Base-by-base conservation (phyloP, 768 basidiomycete genomes). In the Omphalotus guepiniiformis region DNA sequence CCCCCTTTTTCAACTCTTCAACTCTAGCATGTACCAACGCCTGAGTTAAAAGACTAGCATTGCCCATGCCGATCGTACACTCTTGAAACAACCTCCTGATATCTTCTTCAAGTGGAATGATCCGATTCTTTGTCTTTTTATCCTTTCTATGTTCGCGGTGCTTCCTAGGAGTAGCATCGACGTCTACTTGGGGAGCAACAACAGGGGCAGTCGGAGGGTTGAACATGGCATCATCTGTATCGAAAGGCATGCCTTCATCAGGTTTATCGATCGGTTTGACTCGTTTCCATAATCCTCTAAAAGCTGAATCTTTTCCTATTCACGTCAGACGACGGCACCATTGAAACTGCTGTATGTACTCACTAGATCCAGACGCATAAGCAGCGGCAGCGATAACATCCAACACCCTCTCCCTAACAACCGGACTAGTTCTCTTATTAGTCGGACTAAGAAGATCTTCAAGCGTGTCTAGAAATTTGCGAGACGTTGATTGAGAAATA, bases 341-440 rank as follows among this genome's bases (percentile, higher is more conserved):
- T n/a, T n/a, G 4, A 6, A 32, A 21, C 6, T 13, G 6, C 22
- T 8, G 29, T 29, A 7, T 16, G 27, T n/a, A 70, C 72, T 58
- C 52, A 73, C 75, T 72, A 6, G 58, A 56, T 43, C 78, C 74
- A 60, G 75, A 83, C 13, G 81, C 76, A 58, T 77, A 93, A 1
- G 87, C 84, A 6, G 92, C 85, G 18, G 88, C 90, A 2, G 83
- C 89, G 3, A 96, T 69, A 0, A 93, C 85, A 53, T 91, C 85
- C 49, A 90, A 66, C 29, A 96, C 59, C 4, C 90, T 76, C 58
- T 93, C 90, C 34, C 81, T 74, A 0, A 91, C 88, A 1, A 92
- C 90, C 7, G 89, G 91, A 1, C 79, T 77, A 1, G 89, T 89
- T 36, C 78, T 72, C 29, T 46, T 46, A 1, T 36, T 36, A 8